phyloP scores from a whole-genome alignment of 768 basidiomycete species.

The Leucosporidium yakuticum region DNA sequence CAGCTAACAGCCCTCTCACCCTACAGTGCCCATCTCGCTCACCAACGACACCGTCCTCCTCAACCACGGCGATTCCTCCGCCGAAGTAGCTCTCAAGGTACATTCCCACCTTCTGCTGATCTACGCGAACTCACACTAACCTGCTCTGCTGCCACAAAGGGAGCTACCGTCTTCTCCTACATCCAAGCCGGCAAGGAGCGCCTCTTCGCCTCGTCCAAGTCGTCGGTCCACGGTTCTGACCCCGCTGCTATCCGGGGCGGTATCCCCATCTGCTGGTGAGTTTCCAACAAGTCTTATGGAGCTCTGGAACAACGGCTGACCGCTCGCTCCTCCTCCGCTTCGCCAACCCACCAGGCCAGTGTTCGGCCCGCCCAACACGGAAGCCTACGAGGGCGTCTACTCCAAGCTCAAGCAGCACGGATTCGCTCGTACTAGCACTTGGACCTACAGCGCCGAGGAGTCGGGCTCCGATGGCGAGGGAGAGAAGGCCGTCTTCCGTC shows the following conservation, averaged over 20 bases:
- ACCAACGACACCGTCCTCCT: slow-evolving; percentile 1
- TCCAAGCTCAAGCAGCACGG: slow-evolving; percentile 75
- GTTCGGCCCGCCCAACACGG: too few species aligned
- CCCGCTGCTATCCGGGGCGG: slow-evolving; percentile 37
- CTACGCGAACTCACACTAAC: neutral
- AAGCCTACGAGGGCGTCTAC: slow-evolving; percentile 14
- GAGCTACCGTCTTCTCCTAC: slow-evolving; percentile 35
- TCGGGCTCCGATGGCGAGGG: slow-evolving; percentile 57
- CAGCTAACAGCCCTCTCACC: neutral
- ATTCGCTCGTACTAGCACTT: slow-evolving; percentile 71
- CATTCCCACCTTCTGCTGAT: neutral
- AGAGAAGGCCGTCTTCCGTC: slow-evolving; percentile 61
- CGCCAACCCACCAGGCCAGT: neutral
- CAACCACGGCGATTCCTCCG: slow-evolving; percentile 7
- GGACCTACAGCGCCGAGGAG: slow-evolving; percentile 55
- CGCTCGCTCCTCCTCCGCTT: too few species aligned
- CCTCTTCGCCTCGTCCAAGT: slow-evolving; percentile 32
- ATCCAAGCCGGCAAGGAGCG: slow-evolving; percentile 17
- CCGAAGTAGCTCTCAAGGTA: slow-evolving; percentile 19
- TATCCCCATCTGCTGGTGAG: slow-evolving; percentile 31
- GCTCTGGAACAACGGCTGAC: too few species aligned
- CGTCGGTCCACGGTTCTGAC: slow-evolving; percentile 6
- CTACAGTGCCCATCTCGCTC: slow-evolving; percentile 9
- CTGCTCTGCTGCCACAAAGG: neutral
- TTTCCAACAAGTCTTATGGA: too few species aligned